Conservation (phyloP, 495 filamentous ascomycete species). For the Aspergillus sparsus region DNA sequence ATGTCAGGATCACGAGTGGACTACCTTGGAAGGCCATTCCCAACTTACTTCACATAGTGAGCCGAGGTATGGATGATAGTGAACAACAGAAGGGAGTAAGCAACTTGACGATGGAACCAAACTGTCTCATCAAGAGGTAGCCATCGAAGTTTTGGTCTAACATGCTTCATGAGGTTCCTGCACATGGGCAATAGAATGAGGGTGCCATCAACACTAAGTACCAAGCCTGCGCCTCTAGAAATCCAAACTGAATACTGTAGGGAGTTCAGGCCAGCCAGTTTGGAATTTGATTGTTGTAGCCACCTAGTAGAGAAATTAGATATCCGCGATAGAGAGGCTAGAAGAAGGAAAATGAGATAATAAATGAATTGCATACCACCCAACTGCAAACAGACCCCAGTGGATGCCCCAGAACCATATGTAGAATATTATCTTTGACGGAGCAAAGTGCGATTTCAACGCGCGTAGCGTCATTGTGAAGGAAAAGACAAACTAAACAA, state of each 20-base stretch:
- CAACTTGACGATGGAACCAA: conserved; percentile 96
- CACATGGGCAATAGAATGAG: conserved; percentile 94
- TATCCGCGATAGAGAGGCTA: conserved; percentile 8
- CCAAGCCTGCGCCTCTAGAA: conserved; percentile 87
- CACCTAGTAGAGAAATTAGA: conserved; percentile 56
- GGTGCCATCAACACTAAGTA: conserved; percentile 76
- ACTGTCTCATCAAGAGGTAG: conserved; percentile 90
- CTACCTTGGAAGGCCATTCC: neutral
- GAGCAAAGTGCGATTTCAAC: conserved; percentile 61
- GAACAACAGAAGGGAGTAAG: conserved; percentile 84
- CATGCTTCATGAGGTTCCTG: conserved; percentile 76
- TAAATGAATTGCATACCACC: conserved; percentile 68
- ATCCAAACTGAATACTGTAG: conserved; percentile 91
- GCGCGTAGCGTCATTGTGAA: conserved; percentile 21
- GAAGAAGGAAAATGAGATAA: neutral
- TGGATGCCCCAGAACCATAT: conserved; percentile 83
- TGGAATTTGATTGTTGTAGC: conserved; percentile 66
- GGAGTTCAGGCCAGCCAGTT: conserved; percentile 74
- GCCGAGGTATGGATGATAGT: conserved; percentile 71
- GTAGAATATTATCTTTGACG: conserved; percentile 75
- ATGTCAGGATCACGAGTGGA: conserved; percentile 27
- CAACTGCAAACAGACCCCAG: conserved; percentile 75
- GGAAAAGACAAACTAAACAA: neutral
- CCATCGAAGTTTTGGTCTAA: conserved; percentile 86
- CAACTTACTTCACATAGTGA: conserved; percentile 93